Conservation (phyloP, 768 basidiomycete species). For the Termitomyces sp. region DNA sequence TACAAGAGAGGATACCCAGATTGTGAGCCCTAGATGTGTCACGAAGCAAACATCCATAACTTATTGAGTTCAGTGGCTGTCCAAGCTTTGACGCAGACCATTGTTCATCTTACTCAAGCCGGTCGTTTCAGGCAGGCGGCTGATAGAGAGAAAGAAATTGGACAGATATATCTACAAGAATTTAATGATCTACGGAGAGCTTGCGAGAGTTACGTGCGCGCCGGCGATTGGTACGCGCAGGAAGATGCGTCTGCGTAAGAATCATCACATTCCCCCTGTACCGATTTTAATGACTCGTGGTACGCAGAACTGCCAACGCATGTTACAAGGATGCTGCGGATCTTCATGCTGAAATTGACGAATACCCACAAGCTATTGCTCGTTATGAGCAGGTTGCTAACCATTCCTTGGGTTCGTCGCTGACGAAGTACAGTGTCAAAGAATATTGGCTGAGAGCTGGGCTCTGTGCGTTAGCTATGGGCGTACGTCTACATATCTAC, state of each 20-base stretch:
- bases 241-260: conserved; percentile 94
- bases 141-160: conserved; percentile 97
- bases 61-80: conserved; percentile 66
- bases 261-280: not conserved
- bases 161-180: conserved; percentile 86
- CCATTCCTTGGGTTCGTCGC: conserved; percentile 67
- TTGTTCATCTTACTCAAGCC: conserved; percentile 71
- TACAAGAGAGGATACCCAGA: conserved; percentile 88
- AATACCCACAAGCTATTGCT: conserved; percentile 80
- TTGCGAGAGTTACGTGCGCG: conserved; percentile 86
- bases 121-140: conserved; percentile 97
- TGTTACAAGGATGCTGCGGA: conserved; percentile 98
- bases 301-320: conserved; percentile 80
- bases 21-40: conserved; percentile 41
- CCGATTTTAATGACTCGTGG: not conserved
- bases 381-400: conserved; percentile 89
- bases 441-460: conserved; percentile 91
- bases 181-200: conserved; percentile 74
- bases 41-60: not conserved
- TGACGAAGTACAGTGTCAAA: conserved; percentile 99
- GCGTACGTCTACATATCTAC: conserved; percentile 42
- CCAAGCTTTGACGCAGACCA: conserved; percentile 78
- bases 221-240: conserved; percentile 96
- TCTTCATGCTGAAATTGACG: conserved; percentile 82
- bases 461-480: conserved; percentile 84